Percentiles rank a stretch among this genome's conserved stretches.
phyloP scores from a whole-genome alignment of 306 rosid genomes.

The Prunus padus region DNA sequence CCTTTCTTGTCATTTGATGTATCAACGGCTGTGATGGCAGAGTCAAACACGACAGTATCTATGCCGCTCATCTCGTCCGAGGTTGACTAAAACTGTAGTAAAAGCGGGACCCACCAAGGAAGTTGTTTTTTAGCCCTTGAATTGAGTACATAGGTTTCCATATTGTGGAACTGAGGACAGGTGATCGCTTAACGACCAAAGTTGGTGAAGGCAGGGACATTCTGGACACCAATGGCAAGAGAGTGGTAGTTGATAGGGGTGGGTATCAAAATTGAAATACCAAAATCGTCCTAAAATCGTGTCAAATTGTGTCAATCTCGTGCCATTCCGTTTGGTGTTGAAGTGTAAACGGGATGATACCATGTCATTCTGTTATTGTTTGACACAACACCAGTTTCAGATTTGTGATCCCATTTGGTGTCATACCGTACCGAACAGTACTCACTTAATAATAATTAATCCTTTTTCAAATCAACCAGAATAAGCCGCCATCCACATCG shows the following conservation, averaged over 20 bases:
- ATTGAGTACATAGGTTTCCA: neutral
- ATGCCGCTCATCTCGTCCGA: neutral
- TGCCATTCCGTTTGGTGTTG: too few relatives aligned
- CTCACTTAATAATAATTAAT: too few relatives aligned
- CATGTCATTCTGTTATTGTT: too few relatives aligned
- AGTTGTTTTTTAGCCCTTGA: neutral
- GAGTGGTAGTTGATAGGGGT: too few relatives aligned
- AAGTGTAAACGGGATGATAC: too few relatives aligned
- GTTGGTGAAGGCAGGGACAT: neutral
- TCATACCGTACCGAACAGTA: too few relatives aligned
- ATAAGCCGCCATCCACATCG: neutral
- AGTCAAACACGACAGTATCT: neutral
- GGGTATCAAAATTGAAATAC: too few relatives aligned
- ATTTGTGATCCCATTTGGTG: too few relatives aligned
- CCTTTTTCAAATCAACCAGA: neutral
- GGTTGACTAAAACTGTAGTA: neutral
- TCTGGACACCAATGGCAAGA: too few relatives aligned
- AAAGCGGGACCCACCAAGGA: neutral
- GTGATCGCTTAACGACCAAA: neutral
- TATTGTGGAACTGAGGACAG: slow-evolving; percentile 2
- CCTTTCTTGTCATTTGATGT: neutral
- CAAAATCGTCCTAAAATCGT: too few relatives aligned
- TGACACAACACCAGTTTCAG: too few relatives aligned
- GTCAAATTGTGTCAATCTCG: too few relatives aligned
- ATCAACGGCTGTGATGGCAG: neutral